Percentiles rank a stretch among this genome's conserved stretches.
phyloP scores from a whole-genome alignment of 768 basidiomycete species.

The Strobilomyces confusus region DNA sequence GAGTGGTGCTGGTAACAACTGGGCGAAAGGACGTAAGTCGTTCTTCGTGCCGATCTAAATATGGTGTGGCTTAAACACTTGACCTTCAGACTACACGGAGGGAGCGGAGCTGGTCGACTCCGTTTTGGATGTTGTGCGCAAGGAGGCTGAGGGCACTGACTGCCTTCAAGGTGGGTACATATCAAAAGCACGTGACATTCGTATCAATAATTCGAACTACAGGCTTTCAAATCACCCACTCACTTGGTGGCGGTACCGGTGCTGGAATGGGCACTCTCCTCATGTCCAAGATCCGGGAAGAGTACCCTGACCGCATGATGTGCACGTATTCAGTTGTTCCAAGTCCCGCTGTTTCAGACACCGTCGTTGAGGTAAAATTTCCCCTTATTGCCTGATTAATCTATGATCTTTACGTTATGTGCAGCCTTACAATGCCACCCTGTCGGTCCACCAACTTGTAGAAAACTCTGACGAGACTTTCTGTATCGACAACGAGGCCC shows the following conservation, averaged over 20 bases:
- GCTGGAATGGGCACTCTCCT: conserved; percentile 99
- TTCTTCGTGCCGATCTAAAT: neutral
- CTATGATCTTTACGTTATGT: neutral
- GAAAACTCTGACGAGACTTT: conserved; percentile 99
- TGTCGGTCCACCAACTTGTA: conserved; percentile 97
- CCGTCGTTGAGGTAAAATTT: conserved; percentile 81
- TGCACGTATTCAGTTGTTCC: conserved; percentile 99
- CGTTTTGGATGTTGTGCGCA: conserved; percentile 96
- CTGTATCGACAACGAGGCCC: conserved; percentile 99
- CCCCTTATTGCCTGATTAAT: neutral
- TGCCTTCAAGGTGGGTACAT: conserved; percentile 86
- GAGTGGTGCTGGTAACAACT: conserved; percentile 98
- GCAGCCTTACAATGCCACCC: conserved; percentile 96
- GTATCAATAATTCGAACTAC: conserved; percentile 9
- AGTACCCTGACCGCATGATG: conserved; percentile 99
- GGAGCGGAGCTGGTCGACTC: conserved; percentile 98
- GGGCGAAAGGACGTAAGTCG: conserved; percentile 97
- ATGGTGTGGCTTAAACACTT: neutral
- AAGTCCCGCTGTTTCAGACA: conserved; percentile 96
- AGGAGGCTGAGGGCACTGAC: conserved; percentile 97
- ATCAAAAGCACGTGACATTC: neutral
- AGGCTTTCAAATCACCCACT: conserved; percentile 99
- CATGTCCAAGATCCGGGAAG: conserved; percentile 98
- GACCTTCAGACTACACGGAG: conserved; percentile 67
- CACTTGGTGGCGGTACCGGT: conserved; percentile 98